Conservation (phyloP, 768 basidiomycete species). For the Russula emetica region DNA sequence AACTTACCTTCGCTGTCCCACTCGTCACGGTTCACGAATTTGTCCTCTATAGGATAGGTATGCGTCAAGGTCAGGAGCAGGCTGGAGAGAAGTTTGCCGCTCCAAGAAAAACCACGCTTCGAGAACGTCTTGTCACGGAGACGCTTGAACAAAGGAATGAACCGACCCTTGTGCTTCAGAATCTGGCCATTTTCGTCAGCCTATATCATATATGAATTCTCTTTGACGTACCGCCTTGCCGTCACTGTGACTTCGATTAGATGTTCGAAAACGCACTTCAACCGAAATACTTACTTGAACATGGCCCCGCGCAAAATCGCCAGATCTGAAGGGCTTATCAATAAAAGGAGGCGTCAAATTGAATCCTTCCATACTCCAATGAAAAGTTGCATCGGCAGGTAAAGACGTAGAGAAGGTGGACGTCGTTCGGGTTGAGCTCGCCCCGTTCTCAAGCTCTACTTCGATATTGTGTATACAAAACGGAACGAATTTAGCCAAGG, state of each 20-base stretch:
- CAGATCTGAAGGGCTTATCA: constrained; percentile 46
- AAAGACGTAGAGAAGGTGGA: constrained; percentile 57
- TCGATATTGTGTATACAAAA: constrained; percentile 68
- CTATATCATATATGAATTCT: background rate
- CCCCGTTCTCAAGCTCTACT: constrained; percentile 78
- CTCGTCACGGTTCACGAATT: constrained; percentile 73
- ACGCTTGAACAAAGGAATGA: constrained; percentile 56
- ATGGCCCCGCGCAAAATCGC: constrained; percentile 77
- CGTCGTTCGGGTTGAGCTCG: constrained; percentile 69
- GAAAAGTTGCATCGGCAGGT: constrained; percentile 79
- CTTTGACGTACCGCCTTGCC: constrained; percentile 51
- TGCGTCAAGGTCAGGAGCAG: constrained; percentile 70
- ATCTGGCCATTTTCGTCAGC: constrained; percentile 42
- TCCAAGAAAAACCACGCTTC: constrained; percentile 80
- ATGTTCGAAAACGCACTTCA: background rate
- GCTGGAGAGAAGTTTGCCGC: constrained; percentile 70
- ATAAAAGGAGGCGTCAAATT: background rate
- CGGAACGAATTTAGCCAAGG: constrained; percentile 71
- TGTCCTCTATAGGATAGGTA: constrained; percentile 76
- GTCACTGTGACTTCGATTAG: constrained; percentile 35
- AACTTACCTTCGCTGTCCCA: constrained; percentile 65
- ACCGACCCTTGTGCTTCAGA: constrained; percentile 56
- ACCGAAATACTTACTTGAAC: constrained; percentile 56
- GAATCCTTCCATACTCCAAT: constrained; percentile 61
- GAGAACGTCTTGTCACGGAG: constrained; percentile 70